phyloP scores from a whole-genome alignment of 306 rosid species.

The Inga leiocalycina region DNA sequence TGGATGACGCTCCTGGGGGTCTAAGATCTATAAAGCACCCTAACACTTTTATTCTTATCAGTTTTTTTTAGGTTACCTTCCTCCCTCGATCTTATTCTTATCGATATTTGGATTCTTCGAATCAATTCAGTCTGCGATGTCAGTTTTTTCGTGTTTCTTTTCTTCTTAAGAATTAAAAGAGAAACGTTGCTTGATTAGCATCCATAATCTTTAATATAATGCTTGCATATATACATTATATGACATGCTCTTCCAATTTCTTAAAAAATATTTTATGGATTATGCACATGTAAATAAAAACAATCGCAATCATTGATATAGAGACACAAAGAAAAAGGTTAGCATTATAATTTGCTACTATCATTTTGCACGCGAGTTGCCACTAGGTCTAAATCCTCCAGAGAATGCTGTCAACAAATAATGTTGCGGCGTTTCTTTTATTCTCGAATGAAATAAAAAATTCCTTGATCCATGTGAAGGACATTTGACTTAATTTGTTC shows the following conservation, averaged over 20 bases:
- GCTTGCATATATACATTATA: not conserved
- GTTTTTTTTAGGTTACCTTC: not conserved
- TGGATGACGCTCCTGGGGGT: slow-evolving; percentile 56
- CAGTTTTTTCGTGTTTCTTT: not conserved
- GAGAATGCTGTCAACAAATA: not conserved
- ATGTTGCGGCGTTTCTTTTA: not conserved
- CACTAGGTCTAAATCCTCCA: not conserved
- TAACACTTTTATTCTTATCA: slow-evolving; percentile 6
- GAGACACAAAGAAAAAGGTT: not conserved
- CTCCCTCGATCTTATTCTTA: not conserved
- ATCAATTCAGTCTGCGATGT: not conserved
- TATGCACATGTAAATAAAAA: not conserved
- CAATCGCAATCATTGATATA: not conserved
- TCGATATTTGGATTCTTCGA: not conserved
- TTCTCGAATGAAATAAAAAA: not conserved
- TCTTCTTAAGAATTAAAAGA: not conserved
- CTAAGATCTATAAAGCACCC: slow-evolving; percentile 42
- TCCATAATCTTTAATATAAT: too few species aligned
- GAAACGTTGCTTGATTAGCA: not conserved
- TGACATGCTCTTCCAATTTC: not conserved
- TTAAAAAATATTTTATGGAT: not conserved
- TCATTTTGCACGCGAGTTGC: not conserved
- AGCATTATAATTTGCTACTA: not conserved
- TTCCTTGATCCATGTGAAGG: not conserved
- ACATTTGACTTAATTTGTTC: not conserved